phyloP scores from a whole-genome alignment of 106 monocot genomes.

The Dendrobium officinale region DNA sequence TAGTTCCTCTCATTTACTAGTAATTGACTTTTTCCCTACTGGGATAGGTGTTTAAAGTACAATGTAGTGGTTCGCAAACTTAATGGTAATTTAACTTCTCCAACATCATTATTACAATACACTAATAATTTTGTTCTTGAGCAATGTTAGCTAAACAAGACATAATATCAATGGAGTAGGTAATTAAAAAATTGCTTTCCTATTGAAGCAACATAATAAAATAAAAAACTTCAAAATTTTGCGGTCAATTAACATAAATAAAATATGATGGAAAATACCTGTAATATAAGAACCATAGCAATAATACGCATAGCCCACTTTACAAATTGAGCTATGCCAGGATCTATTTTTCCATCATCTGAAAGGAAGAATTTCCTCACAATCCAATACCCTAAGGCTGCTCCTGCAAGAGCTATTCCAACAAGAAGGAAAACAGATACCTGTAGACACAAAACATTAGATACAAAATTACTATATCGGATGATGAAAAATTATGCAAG shows the following conservation, averaged over 20 bases:
- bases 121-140: background rate
- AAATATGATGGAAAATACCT: slow-evolving; percentile 32
- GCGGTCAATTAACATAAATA: background rate
- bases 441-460: slow-evolving; percentile 25
- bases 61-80: background rate
- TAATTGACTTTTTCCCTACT: background rate
- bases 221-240: background rate
- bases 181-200: background rate
- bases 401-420: slow-evolving; percentile 59
- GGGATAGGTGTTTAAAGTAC: background rate
- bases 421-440: slow-evolving; percentile 75
- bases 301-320: slow-evolving; percentile 82
- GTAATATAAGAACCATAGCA: slow-evolving; percentile 47
- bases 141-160: background rate
- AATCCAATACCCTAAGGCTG: slow-evolving; percentile 88
- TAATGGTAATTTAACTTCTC: background rate
- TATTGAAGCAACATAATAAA: slow-evolving; percentile 3
- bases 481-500: background rate
- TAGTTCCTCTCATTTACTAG: background rate
- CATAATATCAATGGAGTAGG: background rate
- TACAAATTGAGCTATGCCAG: slow-evolving; percentile 74
- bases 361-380: slow-evolving; percentile 81
- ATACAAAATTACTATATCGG: background rate
- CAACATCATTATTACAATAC: background rate
- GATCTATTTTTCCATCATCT: slow-evolving; percentile 79